Evolutionary conservation across 768 basidiomycete genomes (phyloP), one percentile per base, ranked within the genome.

Genomic region (Pleurotus salmoneostramineus): DNA sequence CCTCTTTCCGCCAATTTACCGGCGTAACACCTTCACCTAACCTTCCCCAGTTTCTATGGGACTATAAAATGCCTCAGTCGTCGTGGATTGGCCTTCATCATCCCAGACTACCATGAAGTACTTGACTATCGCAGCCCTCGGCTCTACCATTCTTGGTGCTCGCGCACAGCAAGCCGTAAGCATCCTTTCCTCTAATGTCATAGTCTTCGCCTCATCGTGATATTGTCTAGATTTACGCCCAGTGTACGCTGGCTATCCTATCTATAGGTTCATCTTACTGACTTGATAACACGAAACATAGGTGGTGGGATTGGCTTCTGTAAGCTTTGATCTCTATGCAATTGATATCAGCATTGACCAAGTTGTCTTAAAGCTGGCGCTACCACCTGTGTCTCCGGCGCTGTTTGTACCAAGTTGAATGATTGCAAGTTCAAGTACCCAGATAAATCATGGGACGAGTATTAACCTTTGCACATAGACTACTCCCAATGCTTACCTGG

Each of bases 401-500:
- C 69, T n/a, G 62, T 62, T 32, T 77, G 75, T 60, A 68, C 68
- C 14, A 63, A 61, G 11, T 42, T 68, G 12, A 74, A 73, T 56
- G 65, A 68, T 44, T 75, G 73, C 74, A 36, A 46, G 69, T 6
- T 10, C 34, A 35, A 32, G 11, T 50, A 3, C 6, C 50, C 44
- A 17, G n/a, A 15, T 34, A 35, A 14, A 40, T 40, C 2, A 34
- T 10, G 31, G 11, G 10, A 27, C 40, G 31, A 37, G 43, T 34
- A 32, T 37, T 56, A 1, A 31, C 17, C 27, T 14, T 46, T 58
- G 17, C 6, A 49, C 45, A 32, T 33, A 73, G 72, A 71, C 58
- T 74, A 75, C 49, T 74, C 56, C 12, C 72, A 74, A 62, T 75
- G 73, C 56, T 56, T 74, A 32, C 70, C 71, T 40, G 71, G 71